These are phyloP conservation scores for Paspalum notatum DNA, from an alignment of 176 grass and related monocot genomes.

Conservation along the genomic window DNA sequence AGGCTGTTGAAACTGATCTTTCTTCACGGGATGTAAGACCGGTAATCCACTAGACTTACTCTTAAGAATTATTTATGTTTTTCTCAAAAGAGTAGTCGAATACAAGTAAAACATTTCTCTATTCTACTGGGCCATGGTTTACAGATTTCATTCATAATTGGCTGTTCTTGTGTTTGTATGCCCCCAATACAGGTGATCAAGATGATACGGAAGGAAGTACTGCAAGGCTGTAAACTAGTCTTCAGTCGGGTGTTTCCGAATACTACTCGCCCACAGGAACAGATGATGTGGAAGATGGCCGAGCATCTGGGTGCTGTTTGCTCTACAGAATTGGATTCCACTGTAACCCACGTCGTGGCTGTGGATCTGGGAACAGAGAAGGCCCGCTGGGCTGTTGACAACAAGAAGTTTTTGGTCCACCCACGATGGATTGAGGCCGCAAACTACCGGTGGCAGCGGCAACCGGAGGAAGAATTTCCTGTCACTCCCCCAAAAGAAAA, in stretches of 20 bases:
- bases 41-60: slow-evolving; percentile 38
- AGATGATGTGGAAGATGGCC: slow-evolving; percentile 81
- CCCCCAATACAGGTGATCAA: slow-evolving; percentile 64
- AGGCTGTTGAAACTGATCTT: slow-evolving; percentile 60
- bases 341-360: slow-evolving; percentile 72
- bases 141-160: slow-evolving; percentile 1
- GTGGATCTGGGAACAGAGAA: slow-evolving; percentile 59
- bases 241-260: slow-evolving; percentile 79
- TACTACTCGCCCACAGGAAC: slow-evolving; percentile 39
- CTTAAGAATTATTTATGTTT: background rate
- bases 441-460: slow-evolving; percentile 63
- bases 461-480: slow-evolving; percentile 61
- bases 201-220: slow-evolving; percentile 54
- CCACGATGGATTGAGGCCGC: slow-evolving; percentile 77
- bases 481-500: slow-evolving; percentile 30
- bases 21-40: slow-evolving; percentile 69
- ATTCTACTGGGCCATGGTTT: background rate
- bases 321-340: slow-evolving; percentile 54
- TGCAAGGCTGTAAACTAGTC: slow-evolving; percentile 77
- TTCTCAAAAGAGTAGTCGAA: background rate
- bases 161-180: background rate
- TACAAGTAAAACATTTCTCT: background rate
- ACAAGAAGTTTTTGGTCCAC: slow-evolving; percentile 75
- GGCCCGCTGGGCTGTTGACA: slow-evolving; percentile 55
- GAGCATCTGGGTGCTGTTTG: slow-evolving; percentile 79